Base-by-base conservation (phyloP, 148 eudicot species). In the Heliosperma pusillum region DNA sequence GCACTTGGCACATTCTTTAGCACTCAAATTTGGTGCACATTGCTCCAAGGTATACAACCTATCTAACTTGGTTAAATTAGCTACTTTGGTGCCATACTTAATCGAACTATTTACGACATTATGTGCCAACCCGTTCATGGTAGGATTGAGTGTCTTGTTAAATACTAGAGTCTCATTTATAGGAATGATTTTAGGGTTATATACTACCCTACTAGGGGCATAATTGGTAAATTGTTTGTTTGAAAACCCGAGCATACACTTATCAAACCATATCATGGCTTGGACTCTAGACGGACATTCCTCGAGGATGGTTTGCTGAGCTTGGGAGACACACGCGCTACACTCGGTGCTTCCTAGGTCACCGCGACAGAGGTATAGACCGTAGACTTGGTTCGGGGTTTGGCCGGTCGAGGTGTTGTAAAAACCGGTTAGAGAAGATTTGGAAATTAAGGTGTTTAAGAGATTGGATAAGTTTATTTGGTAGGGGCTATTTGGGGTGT, bases 241-340 rank as follows among this genome's bases (percentile, higher is more conserved):
- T 10, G 79, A 29, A 50, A 59, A 80, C 16, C 67, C 71, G 36
- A 70, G 75, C 77, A 80, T 60, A 70, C 82, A 75, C 45, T 80
- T 53, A 7, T 52, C 78, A 44, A 19, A 68, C 70, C 75, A 68
- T 74, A 68, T 15, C 24, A 68, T 33, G 1, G 77, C 77, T n/a
- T 19, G n/a, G 5, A 21, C 63, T 56, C 52, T 68, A 25, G 50
- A 10, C 12, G 74, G 73, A 17, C 74, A 79, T 1, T 59, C 30
- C 2, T 73, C 68, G 13, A 57, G 25, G 58, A 78, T 65, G 20
- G 12, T 26, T n/a, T 13, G 16, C 1, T 61, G 66, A 3, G 82
- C 78, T 47, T 52, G 5, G 25, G 74, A 61, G 25, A 74, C 61
- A 26, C 82, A 79, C 12, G 19, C 21, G 19, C n/a, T 25, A 42